Percentiles rank a stretch among this genome's conserved stretches.
Conservation (phyloP, 2,329 filamentous ascomycete genomes). For the Esteya vermicola region DNA sequence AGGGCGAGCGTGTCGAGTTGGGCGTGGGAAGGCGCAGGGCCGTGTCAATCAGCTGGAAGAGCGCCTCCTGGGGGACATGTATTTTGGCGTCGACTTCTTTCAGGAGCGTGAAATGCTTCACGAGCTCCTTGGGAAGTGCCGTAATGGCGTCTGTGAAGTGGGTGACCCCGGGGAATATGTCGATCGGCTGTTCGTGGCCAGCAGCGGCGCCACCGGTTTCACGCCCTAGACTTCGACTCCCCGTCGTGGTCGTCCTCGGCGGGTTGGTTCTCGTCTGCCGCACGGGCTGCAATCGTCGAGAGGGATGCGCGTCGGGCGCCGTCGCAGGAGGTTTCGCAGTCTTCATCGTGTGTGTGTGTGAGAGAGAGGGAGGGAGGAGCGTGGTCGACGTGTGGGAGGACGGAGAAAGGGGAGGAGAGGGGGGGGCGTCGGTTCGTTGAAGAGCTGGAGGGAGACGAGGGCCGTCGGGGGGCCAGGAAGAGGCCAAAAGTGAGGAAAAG, state of each 20-base stretch:
- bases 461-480: too few relatives aligned
- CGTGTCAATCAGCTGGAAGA: constrained; percentile 60
- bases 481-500: not conserved
- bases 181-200: constrained; percentile 43
- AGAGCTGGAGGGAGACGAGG: too few relatives aligned
- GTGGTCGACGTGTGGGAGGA: not conserved
- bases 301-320: constrained; percentile 27
- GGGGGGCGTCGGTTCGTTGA: too few relatives aligned
- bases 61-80: constrained; percentile 69
- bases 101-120: constrained; percentile 86
- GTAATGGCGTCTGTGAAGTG: constrained; percentile 86
- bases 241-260: constrained; percentile 35
- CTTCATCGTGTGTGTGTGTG: constrained; percentile 34
- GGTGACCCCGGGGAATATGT: constrained; percentile 52
- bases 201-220: constrained; percentile 27
- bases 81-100: constrained; percentile 98
- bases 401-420: not conserved
- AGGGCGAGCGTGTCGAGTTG: constrained; percentile 25
- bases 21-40: constrained; percentile 39
- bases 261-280: constrained; percentile 35
- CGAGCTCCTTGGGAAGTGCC: constrained; percentile 85
- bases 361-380: too few relatives aligned
- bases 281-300: constrained; percentile 14
- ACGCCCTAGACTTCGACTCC: constrained; percentile 20
- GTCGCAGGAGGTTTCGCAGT: constrained; percentile 32